These are phyloP conservation scores for Clonostachys solani DNA, from an alignment of 2,329 filamentous ascomycete genomes.

Conservation along the genomic window DNA sequence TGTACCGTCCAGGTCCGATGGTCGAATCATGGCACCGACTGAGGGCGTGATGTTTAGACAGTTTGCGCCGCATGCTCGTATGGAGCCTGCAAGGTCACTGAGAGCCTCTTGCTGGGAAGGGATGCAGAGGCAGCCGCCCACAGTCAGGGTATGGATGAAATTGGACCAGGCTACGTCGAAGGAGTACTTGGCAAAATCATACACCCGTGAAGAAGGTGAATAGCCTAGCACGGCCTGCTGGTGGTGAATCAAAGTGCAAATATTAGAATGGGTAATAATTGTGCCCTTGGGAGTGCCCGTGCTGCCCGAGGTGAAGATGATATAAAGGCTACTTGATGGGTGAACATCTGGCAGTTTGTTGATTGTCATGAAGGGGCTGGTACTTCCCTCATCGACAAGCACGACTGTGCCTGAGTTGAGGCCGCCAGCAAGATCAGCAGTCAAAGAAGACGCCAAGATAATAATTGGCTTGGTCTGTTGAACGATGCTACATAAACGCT, in stretches of 20 bases:
- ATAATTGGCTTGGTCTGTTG: neutral
- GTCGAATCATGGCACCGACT: constrained; percentile 18
- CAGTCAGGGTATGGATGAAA: constrained; percentile 5
- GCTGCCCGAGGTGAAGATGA: constrained; percentile 16
- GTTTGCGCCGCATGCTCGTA: constrained; percentile 29
- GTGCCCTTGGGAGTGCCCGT: constrained; percentile 16
- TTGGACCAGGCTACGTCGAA: constrained; percentile 11
- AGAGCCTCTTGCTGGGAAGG: constrained; percentile 46
- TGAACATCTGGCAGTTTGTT: neutral
- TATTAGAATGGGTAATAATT: constrained; percentile 8
- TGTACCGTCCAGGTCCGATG: neutral
- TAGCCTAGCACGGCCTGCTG: constrained; percentile 1
- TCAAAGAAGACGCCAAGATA: neutral
- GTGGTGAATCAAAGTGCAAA: constrained; percentile 3
- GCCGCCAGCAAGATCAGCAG: neutral
- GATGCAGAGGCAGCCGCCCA: constrained; percentile 45
- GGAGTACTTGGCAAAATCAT: constrained; percentile 11
- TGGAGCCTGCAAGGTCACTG: constrained; percentile 35
- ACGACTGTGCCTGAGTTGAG: neutral
- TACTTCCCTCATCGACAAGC: neutral
- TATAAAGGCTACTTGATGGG: constrained; percentile 5
- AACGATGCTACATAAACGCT: constrained; percentile 2
- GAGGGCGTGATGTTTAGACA: constrained; percentile 32
- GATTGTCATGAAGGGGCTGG: no score
- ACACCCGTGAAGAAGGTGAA: constrained; percentile 7